Conservation (phyloP, 2,329 filamentous ascomycete genomes). For the Dactylellina parvicollis region DNA sequence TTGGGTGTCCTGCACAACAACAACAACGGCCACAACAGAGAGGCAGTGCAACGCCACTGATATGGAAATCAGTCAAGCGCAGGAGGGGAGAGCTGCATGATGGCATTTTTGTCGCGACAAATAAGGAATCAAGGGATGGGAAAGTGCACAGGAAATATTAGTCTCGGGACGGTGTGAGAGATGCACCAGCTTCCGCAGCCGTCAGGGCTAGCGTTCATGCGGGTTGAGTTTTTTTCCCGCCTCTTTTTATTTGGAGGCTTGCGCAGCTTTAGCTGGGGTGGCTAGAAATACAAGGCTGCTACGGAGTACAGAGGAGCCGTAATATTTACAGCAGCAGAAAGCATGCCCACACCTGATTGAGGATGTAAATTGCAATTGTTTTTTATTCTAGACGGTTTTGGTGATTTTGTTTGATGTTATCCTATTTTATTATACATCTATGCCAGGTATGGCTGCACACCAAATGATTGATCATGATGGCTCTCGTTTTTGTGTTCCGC, state of each 20-base stretch:
- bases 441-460: background rate
- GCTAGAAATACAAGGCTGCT: too few species aligned
- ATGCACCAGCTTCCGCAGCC: conserved; percentile 1
- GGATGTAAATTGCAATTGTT: too few species aligned
- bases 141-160: background rate
- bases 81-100: conserved; percentile 1
- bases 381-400: background rate
- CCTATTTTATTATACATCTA: background rate
- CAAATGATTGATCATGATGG: conserved; percentile 1
- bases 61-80: conserved; percentile 2
- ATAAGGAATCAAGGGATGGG: background rate
- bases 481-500: conserved; percentile 18
- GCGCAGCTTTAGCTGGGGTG: too few species aligned
- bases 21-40: background rate
- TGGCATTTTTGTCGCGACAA: background rate
- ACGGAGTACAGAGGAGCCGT: too few species aligned
- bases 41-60: conserved; percentile 9
- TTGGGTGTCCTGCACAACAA: background rate
- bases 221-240: too few species aligned
- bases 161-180: background rate
- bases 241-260: too few species aligned
- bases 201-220: too few species aligned
- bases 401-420: background rate
- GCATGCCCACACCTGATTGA: too few species aligned
- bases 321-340: background rate